A percentile compares a stretch with the other conserved stretches of the same genome.
Evolutionary conservation across 1,284 basidiomycete genomes (phyloP).

Genomic region (Peniophora sp.): DNA sequence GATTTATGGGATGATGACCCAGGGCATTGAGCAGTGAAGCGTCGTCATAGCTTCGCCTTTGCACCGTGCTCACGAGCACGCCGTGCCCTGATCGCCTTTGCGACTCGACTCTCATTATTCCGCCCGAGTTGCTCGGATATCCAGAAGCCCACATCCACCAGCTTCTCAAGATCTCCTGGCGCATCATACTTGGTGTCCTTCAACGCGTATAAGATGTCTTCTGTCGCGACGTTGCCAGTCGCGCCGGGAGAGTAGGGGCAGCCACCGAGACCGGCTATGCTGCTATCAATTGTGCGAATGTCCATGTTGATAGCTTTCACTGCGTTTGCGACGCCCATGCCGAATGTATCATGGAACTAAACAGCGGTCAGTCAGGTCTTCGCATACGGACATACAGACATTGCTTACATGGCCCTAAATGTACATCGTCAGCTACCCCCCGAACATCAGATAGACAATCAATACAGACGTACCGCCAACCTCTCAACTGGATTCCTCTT

Average conservation of each 20-base stretch:
- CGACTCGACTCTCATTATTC: conserved; percentile 74
- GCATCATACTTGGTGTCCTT: conserved; percentile 65
- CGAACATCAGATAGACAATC: conserved; percentile 1
- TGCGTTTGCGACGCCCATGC: conserved; percentile 72
- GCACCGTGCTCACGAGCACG: conserved; percentile 28
- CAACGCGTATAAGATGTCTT: conserved; percentile 84
- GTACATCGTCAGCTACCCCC: conserved; percentile 3
- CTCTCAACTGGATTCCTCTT: conserved; percentile 51
- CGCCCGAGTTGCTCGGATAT: conserved; percentile 63
- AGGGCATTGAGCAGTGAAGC: no score
- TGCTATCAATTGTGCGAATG: conserved; percentile 64
- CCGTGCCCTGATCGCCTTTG: conserved; percentile 64
- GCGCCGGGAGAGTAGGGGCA: conserved; percentile 95
- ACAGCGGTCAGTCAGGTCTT: neutral
- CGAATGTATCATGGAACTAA: conserved; percentile 78
- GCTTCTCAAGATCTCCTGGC: conserved; percentile 48
- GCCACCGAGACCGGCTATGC: conserved; percentile 85
- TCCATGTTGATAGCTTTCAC: conserved; percentile 56
- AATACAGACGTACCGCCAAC: conserved; percentile 66
- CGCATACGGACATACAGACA: neutral
- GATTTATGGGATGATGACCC: no score
- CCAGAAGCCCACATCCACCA: conserved; percentile 78
- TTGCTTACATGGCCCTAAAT: conserved; percentile 51
- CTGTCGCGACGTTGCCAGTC: conserved; percentile 89
- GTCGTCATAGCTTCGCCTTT: conserved; percentile 14